Percentiles rank a stretch among this genome's conserved stretches.
Conservation (phyloP, 1,284 basidiomycete species). For the Afroboletus lepidellus region DNA sequence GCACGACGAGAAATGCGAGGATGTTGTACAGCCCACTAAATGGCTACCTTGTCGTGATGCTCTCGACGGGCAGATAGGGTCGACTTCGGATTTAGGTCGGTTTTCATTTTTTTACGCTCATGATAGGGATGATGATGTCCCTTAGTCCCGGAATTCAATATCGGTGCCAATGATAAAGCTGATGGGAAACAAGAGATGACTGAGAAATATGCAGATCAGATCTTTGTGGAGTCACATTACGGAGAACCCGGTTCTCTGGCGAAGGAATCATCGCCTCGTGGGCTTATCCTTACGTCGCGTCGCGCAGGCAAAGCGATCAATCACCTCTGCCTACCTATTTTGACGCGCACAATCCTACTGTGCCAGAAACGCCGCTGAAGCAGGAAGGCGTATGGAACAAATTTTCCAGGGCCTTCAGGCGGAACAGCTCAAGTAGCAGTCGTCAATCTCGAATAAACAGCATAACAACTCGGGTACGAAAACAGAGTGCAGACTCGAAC, state of each 20-base stretch:
- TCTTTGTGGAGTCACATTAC: slow-evolving; percentile 40
- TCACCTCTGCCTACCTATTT: slow-evolving; percentile 54
- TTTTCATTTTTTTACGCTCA: slow-evolving; percentile 13
- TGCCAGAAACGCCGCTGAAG: slow-evolving; percentile 45
- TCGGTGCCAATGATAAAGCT: slow-evolving; percentile 60
- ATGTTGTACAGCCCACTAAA: slow-evolving; percentile 53
- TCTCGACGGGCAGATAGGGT: slow-evolving; percentile 68
- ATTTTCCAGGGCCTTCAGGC: slow-evolving; percentile 35
- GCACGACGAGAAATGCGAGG: slow-evolving; percentile 41
- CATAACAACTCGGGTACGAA: background rate
- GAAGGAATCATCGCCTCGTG: slow-evolving; percentile 49
- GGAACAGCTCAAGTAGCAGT: slow-evolving; percentile 34
- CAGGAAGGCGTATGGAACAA: slow-evolving; percentile 68
- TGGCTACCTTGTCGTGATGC: slow-evolving; percentile 46
- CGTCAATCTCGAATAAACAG: background rate
- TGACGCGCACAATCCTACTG: slow-evolving; percentile 53
- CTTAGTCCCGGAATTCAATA: slow-evolving; percentile 53
- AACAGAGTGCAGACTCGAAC: background rate
- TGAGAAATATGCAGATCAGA: slow-evolving; percentile 43
- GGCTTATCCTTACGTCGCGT: slow-evolving; percentile 60
- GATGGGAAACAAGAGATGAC: too few relatives aligned
- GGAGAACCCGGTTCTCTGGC: slow-evolving; percentile 36
- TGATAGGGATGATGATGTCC: slow-evolving; percentile 8
- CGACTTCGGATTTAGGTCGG: slow-evolving; percentile 69
- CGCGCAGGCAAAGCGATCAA: slow-evolving; percentile 54